Evolutionary conservation across 768 basidiomycete genomes (phyloP), one percentile per base, ranked within the genome.

Genomic region (Termitomyces sp.): DNA sequence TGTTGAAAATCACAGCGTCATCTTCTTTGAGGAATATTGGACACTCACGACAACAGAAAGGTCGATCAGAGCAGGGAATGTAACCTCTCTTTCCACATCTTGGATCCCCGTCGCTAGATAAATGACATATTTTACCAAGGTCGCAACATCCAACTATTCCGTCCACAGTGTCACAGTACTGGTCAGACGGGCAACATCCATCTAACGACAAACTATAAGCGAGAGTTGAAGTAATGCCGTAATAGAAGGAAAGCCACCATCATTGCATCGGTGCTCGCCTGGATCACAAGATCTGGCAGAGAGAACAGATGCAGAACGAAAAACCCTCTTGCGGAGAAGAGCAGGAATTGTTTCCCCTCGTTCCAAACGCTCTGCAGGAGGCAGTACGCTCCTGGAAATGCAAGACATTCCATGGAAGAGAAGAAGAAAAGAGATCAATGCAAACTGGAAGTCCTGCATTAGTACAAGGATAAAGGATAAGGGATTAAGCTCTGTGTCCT

Each of bases 181-280:
- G 45, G 8, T 20, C 14, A 18, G 22, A 18, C 24, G 46, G 24
- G 33, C 43, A 55, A 13, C 45, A 55, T 8, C 35, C 35, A 35
- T 2, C 24, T 30, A 14, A 8, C 20, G 12, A 22, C 12, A 20
- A 20, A 20, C 4, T 35, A 3, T 24, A 38, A 40, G 52, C 5
- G 7, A 42, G n/a, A 28, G n/a, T 33, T 35, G 26, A 6, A 18
- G 10, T 4, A 4, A 30, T 36, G 38, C 16, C 14, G 22, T 26
- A 1, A 24, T 20, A 22, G 22, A 38, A 53, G n/a, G 9, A 7
- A 30, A 47, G 40, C 42, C 46, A 61, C 59, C 64, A 32, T 64
- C 53, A 52, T 44, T 26, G 42, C 62, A 63, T 13, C 48, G 54
- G 12, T 52, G 22, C 42, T 58, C 53, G 9, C 65, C 61, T 22